Evolutionary conservation across 192 early-diverging fungal genomes (phyloP), one percentile per base, ranked within the genome.

Genomic region (Backusella liffmaniae): DNA sequence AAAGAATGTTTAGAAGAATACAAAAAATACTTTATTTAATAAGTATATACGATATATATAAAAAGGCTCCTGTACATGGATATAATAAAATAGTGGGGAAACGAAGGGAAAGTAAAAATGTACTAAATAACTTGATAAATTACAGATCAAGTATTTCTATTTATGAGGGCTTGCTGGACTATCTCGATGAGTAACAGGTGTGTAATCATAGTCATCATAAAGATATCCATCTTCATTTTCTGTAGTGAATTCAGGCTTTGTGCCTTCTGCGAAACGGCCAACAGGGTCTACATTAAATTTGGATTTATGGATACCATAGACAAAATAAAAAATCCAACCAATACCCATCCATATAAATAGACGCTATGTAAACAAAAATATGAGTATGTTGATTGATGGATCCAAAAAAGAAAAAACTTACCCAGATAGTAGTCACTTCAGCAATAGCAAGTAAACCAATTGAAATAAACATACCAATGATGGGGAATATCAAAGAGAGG

Each of bases 301-400:
- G 26, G 94, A 94, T 71, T 90, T 79, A 9, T 87, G 78, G 73
- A 85, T 87, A 9, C 93, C 91, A 77, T 92, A 95, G 1, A 82
- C 10, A 3, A 86, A 76, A 69, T 96, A 97, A n/a, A 97, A 82
- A 3, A 95, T n/a, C 30, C 92, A 59, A 10, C 96, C 96, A 9
- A 95, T 75, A 0, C 73, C 93, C 72, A 94, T 86, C 95, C 95
- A 95, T 35, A 91, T 87, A 66, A 93, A 87, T 26, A 96, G 79
- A 39, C 95, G 91, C 74, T 56, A 36, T 34, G 8, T 29, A 18
- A 21, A 5, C 23, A 32, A 66, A 26, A 62, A 1, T 12, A 34
- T 65, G 41, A 66, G 36, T 6, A 59, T 36, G n/a, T 26, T 41
- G 59, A 34, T 10, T 62, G 10, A n/a, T 62, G 4, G 91, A 94